These are phyloP conservation scores for Hymenotorrendiella dingleyae DNA, from an alignment of 2,329 filamentous ascomycete species.

Conservation along the genomic window DNA sequence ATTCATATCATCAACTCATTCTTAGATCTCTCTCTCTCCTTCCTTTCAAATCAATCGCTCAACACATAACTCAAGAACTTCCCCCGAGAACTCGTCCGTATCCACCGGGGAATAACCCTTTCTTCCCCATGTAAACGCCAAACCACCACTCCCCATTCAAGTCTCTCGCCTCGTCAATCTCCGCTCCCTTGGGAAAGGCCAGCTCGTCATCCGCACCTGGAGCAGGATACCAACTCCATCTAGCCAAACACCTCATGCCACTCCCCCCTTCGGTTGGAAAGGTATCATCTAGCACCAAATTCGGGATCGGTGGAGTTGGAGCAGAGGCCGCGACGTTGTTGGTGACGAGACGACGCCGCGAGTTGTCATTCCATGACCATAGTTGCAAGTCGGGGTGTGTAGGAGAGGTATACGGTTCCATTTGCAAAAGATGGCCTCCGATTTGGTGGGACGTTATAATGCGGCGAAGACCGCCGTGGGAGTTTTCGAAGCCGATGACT, in stretches of 20 bases:
- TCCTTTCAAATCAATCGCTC: no score
- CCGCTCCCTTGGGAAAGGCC: conserved; percentile 75
- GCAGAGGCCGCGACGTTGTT: conserved; percentile 43
- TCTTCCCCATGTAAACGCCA: conserved; percentile 75
- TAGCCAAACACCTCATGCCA: conserved; percentile 56
- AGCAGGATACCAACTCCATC: conserved; percentile 75
- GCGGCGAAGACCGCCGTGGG: conserved; percentile 59
- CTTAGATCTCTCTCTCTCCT: no score
- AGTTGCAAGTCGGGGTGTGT: conserved; percentile 36
- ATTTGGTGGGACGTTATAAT: conserved; percentile 67
- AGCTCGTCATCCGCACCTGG: conserved; percentile 63
- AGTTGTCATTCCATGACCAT: conserved; percentile 46
- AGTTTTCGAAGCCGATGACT: conserved; percentile 68
- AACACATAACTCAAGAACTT: no score
- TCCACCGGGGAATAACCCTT: conserved; percentile 73
- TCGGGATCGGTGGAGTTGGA: conserved; percentile 13
- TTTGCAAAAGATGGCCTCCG: conserved; percentile 65
- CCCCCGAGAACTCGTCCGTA: conserved; percentile 54
- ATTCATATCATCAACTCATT: no score
- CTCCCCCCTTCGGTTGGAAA: conserved; percentile 74
- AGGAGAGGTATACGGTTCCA: conserved; percentile 39
- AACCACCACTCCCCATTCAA: conserved; percentile 89
- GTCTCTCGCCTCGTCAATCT: conserved; percentile 77
- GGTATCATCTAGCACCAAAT: conserved; percentile 17
- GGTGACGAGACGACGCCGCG: conserved; percentile 43